Percentiles rank a stretch among this genome's conserved stretches.
These are phyloP conservation scores for Chrysanthemum seticuspe DNA, from an alignment of 129 eudicot genomes.

Conservation along the genomic window DNA sequence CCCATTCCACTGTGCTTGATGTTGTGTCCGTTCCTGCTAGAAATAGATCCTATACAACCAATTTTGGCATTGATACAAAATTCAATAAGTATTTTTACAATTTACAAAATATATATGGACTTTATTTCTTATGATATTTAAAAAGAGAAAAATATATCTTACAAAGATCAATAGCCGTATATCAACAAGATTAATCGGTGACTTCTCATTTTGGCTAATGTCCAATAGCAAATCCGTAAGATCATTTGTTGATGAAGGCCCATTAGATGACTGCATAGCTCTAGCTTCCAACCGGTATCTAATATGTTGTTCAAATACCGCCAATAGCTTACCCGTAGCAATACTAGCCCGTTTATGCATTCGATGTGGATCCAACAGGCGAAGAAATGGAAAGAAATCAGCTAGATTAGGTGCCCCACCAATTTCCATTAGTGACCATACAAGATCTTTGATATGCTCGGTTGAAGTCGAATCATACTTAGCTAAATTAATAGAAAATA, in stretches of 20 bases:
- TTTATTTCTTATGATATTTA: no score
- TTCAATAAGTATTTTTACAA: no score
- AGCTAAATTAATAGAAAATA: conserved; percentile 14
- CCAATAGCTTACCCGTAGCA: conserved; percentile 17
- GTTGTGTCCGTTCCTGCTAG: no score
- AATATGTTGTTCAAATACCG: conserved; percentile 20
- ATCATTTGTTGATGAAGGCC: conserved; percentile 17
- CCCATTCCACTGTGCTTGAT: no score
- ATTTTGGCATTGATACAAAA: no score
- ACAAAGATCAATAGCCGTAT: conserved; percentile 29
- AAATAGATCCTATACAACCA: no score
- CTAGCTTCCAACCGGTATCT: conserved; percentile 18
- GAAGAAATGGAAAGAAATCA: conserved; percentile 31
- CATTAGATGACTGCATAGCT: background rate
- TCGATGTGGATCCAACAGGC: conserved; percentile 24
- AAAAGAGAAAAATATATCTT: background rate
- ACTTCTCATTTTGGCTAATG: conserved; percentile 7
- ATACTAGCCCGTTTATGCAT: background rate
- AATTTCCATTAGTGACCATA: conserved; percentile 26
- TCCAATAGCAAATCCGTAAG: conserved; percentile 28
- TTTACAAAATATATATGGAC: no score
- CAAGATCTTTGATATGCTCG: conserved; percentile 26
- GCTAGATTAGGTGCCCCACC: conserved; percentile 31
- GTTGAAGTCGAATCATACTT: no score
- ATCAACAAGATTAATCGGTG: conserved; percentile 11